Evolutionary conservation across 768 basidiomycete species (phyloP).

Genomic region (Pleurotus tuber-regium): DNA sequence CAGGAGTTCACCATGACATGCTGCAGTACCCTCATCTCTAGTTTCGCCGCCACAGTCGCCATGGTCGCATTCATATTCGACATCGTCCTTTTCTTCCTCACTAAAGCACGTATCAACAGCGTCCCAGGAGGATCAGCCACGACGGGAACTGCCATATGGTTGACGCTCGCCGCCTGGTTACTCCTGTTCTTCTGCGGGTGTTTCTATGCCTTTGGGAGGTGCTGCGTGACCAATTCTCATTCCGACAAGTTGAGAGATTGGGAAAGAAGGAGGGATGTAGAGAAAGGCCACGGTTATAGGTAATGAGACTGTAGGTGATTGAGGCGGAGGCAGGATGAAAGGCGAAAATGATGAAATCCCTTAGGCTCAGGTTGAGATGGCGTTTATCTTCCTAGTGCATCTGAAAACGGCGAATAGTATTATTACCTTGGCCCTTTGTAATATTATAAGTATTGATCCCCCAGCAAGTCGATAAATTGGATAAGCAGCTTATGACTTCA

Average conservation of each 20-base stretch:
- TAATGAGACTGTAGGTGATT: not conserved
- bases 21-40: constrained; percentile 77
- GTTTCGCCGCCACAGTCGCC: constrained; percentile 75
- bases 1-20: constrained; percentile 84
- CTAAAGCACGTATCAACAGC: constrained; percentile 77
- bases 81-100: constrained; percentile 85
- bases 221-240: constrained; percentile 59
- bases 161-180: constrained; percentile 83
- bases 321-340: not conserved
- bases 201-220: constrained; percentile 80
- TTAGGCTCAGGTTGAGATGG: too few relatives aligned
- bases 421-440: too few relatives aligned
- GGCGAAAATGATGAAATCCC: too few relatives aligned
- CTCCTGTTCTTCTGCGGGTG: constrained; percentile 89
- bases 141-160: constrained; percentile 92
- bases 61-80: constrained; percentile 93
- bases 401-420: too few relatives aligned
- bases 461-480: too few relatives aligned
- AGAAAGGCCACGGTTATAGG: not conserved
- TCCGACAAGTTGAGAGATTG: not conserved
- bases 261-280: constrained; percentile 1
- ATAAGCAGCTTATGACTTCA: too few relatives aligned
- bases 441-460: too few relatives aligned
- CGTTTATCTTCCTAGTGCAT: too few relatives aligned
- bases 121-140: constrained; percentile 64